Evolutionary conservation across 140 eudicot species (phyloP), one percentile per base, ranked within the genome.

Genomic region (Oenanthe javanica): DNA sequence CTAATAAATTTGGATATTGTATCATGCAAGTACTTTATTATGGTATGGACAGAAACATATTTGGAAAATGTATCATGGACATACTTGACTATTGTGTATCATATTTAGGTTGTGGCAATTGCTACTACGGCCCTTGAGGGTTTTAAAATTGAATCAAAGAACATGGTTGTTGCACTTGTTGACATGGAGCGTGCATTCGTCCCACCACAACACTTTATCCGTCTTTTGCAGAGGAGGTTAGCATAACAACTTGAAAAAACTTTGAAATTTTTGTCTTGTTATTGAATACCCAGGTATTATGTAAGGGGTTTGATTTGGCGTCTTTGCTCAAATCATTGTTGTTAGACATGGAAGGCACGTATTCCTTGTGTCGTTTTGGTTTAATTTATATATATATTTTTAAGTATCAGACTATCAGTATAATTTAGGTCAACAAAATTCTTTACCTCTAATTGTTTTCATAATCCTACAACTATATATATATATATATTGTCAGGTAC

Each of bases 101-200:
- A 69, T 81, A 57, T 76, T 38, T 82, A 96, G 99, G 98, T 96
- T 63, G 84, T 96, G 52, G 91, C 96, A n/a, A 86, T 96, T 83
- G 99, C 99, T 49, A 88, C 92, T 71, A 79, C 91, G 82, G 99
- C 98, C 23, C 84, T 96, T 76, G 99, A 96, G 78, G 90, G 90
- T 52, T 96, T 90, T 83, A 96, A 96, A 84, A 87, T 73, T 81
- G 97, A 96, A 67, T 97, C 99, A 66, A 96, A 88, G 88, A 93
- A 88, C 73, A 93, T 96, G 99, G 99, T 96, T n/a, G 94, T 91
- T 87, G 98, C 95, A 52, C 73, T 67, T 67, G 73, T 67, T 36
- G 73, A 67, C 86, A 96, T 96, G 99, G 99, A 96, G 86, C 92
- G 99, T 31, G 99, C 92, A 45, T 96, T 96, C 87, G 99, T 96